Evolutionary conservation across 805 yeast genomes (phyloP).

Genomic region (Torulaspora gathmanii): DNA sequence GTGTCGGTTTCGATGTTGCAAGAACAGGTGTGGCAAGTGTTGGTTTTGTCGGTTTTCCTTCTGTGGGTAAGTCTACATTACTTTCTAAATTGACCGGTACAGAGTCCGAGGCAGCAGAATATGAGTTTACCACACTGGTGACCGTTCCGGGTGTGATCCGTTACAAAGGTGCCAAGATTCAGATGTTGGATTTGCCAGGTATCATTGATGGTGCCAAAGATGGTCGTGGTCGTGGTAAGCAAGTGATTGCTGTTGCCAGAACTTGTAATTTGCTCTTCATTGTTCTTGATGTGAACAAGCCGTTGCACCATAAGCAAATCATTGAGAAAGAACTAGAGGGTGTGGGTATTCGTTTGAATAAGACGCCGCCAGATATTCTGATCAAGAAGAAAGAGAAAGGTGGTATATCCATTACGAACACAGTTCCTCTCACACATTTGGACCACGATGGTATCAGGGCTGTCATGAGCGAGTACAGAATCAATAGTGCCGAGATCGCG

Average conservation of each 20-base stretch:
- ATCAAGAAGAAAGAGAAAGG: conserved; percentile 93
- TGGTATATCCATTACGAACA: conserved; percentile 88
- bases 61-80: conserved; percentile 81
- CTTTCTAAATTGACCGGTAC: conserved; percentile 89
- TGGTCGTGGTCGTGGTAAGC: conserved; percentile 90
- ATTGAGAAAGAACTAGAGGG: conserved; percentile 96
- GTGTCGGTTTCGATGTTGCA: conserved; percentile 97
- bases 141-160: conserved; percentile 96
- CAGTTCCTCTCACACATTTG: conserved; percentile 86
- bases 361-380: conserved; percentile 86
- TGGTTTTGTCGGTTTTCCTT: conserved; percentile 97
- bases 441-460: conserved; percentile 93
- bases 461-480: conserved; percentile 91
- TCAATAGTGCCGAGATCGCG: conserved; percentile 93
- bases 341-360: conserved; percentile 91
- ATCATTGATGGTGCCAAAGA: conserved; percentile 88
- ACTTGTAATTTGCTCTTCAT: conserved; percentile 91
- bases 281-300: conserved; percentile 93
- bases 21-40: conserved; percentile 97
- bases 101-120: conserved; percentile 95
- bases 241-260: conserved; percentile 98
- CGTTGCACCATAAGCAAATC: conserved; percentile 87
- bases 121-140: conserved; percentile 94
- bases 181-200: conserved; percentile 90
- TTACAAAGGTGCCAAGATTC: conserved; percentile 95